These are phyloP conservation scores for Arxiozyma bovina DNA, from an alignment of 1,139 yeast genomes.

Conservation along the genomic window DNA sequence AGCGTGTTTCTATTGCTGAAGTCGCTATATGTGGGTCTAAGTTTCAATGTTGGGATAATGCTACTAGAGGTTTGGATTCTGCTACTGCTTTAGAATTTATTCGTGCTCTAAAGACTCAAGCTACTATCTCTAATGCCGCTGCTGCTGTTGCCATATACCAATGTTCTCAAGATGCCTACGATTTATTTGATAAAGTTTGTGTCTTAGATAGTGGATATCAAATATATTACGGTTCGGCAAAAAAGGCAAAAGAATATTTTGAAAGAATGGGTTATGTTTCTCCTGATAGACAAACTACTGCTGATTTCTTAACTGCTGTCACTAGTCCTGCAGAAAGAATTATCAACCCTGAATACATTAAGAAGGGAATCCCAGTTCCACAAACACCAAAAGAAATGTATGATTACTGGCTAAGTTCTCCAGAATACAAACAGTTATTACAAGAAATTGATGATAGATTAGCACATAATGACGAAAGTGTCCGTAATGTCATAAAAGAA, in stretches of 20 bases:
- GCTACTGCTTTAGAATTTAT: constrained; percentile 73
- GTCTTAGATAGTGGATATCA: constrained; percentile 73
- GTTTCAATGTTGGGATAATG: constrained; percentile 65
- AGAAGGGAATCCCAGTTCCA: constrained; percentile 55
- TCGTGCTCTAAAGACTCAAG: constrained; percentile 56
- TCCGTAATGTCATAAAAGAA: constrained; percentile 29
- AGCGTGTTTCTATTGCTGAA: constrained; percentile 25
- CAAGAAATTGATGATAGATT: constrained; percentile 37
- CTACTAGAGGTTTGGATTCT: constrained; percentile 68
- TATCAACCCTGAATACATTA: constrained; percentile 29
- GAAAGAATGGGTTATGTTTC: constrained; percentile 62
- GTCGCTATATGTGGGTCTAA: constrained; percentile 62
- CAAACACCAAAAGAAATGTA: constrained; percentile 64
- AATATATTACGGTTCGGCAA: constrained; percentile 60
- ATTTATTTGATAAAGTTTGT: constrained; percentile 24
- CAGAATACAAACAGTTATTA: constrained; percentile 39
- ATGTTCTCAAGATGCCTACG: constrained; percentile 36
- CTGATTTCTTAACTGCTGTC: constrained; percentile 71
- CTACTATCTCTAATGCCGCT: constrained; percentile 49
- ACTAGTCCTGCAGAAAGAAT: constrained; percentile 67
- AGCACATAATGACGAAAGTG: constrained; percentile 13
- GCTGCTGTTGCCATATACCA: constrained; percentile 76
- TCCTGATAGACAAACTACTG: constrained; percentile 71
- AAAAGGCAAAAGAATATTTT: constrained; percentile 52
- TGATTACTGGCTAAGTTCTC: constrained; percentile 58